These are phyloP conservation scores for Pythium aquatile DNA, from an alignment of 352 stramenopile genomes.

Conservation along the genomic window DNA sequence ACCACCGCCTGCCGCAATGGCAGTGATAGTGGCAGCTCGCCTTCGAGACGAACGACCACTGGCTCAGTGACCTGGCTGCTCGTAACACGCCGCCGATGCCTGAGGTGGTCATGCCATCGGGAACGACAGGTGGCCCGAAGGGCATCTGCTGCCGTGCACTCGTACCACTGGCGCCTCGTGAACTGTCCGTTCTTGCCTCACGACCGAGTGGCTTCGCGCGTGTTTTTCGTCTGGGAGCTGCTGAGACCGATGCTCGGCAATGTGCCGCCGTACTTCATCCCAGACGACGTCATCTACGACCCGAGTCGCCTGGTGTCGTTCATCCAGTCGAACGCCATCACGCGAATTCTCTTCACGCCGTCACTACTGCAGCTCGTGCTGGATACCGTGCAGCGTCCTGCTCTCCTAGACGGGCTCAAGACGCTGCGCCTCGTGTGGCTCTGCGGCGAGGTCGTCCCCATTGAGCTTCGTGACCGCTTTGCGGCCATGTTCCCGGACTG, in stretches of 20 bases:
- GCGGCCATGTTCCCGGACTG: conserved; percentile 80
- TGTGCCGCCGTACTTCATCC: conserved; percentile 89
- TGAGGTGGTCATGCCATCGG: conserved; percentile 88
- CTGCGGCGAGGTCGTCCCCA: conserved; percentile 92
- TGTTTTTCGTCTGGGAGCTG: conserved; percentile 96
- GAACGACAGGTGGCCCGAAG: conserved; percentile 91
- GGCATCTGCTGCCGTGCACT: conserved; percentile 94
- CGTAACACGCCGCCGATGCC: conserved; percentile 49
- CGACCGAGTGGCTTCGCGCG: conserved; percentile 88
- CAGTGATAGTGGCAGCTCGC: conserved; percentile 53
- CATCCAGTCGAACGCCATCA: conserved; percentile 76
- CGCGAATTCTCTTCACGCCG: conserved; percentile 93
- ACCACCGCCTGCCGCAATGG: conserved; percentile 55
- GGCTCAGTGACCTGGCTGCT: conserved; percentile 32
- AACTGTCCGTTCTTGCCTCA: conserved; percentile 68
- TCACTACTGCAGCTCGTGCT: conserved; percentile 89
- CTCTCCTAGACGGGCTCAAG: conserved; percentile 55
- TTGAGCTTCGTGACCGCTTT: conserved; percentile 86
- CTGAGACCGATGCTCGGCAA: conserved; percentile 89
- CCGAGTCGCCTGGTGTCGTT: conserved; percentile 78
- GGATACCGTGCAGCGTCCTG: conserved; percentile 55
- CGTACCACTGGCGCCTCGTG: conserved; percentile 89
- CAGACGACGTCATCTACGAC: conserved; percentile 92
- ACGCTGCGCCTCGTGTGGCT: conserved; percentile 89
- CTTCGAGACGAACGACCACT: conserved; percentile 66